Base-by-base conservation (phyloP, 2,329 filamentous ascomycete species). In the Cyphellophora europaea region DNA sequence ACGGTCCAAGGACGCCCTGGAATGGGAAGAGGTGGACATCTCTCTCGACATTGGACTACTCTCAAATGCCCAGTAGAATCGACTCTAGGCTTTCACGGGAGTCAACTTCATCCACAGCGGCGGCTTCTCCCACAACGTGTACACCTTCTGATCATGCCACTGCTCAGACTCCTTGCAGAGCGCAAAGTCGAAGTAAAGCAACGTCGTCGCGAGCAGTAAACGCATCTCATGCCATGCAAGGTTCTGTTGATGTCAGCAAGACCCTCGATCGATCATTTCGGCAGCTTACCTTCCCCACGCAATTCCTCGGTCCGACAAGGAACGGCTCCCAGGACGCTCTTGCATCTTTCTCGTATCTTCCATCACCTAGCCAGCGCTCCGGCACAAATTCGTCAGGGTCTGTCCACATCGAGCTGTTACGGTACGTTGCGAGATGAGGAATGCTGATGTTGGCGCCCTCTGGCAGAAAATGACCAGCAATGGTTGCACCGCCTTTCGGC, bases 111-210 rank as follows among this genome's bases (percentile, higher is more conserved):
- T 51, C 40, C 53, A 53, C 21, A 61, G 30, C 13, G 42, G 34
- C 11, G 41, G 40, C 37, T 62, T 60, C 38, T 56, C 46, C 62
- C 62, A 65, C 5, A 63, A 38, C 3, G 47, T 50, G 28, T 49
- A 63, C 0, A 47, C 49, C 4, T 47, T 33, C 42, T 64, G 61
- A 1, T 55, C 40, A 3, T 12, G 10, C 50, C 51, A 54, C 11
- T 36, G n/a, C 3, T 28, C 2, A 4, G 40, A 43, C 33, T 60
- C 55, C 1, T 51, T 38, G 8, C 42, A 48, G 3, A 64, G 49
- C 15, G 56, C 48, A 3, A 64, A 30, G 25, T 65, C 61, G 19
- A 62, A 64, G 19, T 53, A 46, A 37, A 51, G 60, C 3, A 62
- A 32, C 0, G 61, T 33, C 13, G 56, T 60, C 5, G 57, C 43